These are phyloP conservation scores for Neonectria faginata DNA, from an alignment of 2,329 filamentous ascomycete species.

Conservation along the genomic window DNA sequence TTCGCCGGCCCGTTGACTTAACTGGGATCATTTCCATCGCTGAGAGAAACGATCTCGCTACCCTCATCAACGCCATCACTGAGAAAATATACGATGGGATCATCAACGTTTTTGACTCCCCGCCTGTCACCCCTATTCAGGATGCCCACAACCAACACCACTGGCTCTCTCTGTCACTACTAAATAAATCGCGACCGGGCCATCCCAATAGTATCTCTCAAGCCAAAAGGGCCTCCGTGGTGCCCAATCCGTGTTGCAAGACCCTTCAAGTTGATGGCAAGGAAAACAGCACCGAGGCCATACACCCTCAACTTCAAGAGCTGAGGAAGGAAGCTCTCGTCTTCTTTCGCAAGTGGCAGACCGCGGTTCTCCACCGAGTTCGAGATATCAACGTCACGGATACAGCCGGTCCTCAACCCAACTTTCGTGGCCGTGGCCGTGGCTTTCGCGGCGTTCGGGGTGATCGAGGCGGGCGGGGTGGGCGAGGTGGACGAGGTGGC, in stretches of 20 bases:
- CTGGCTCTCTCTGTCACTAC: conserved; percentile 52
- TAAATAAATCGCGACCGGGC: conserved; percentile 44
- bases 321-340: conserved; percentile 76
- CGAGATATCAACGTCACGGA: conserved; percentile 73
- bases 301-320: conserved; percentile 66
- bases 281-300: conserved; percentile 50
- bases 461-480: conserved; percentile 46
- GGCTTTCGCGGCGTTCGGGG: conserved; percentile 45
- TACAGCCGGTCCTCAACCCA: conserved; percentile 40
- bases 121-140: conserved; percentile 50
- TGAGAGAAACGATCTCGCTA: conserved; percentile 65
- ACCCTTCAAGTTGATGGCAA: conserved; percentile 48
- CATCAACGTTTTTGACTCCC: conserved; percentile 63
- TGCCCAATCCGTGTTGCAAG: conserved; percentile 42
- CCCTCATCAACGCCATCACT: conserved; percentile 63
- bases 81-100: conserved; percentile 68
- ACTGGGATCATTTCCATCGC: conserved; percentile 60
- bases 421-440: conserved; percentile 52
- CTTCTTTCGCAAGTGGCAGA: conserved; percentile 86
- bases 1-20: conserved; percentile 63
- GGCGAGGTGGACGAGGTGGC: conserved; percentile 49
- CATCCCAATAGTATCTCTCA: conserved; percentile 18
- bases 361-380: conserved; percentile 75
- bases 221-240: conserved; percentile 15
- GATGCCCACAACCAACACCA: conserved; percentile 48